A percentile compares a stretch with the other conserved stretches of the same genome.
phyloP scores from a whole-genome alignment of 2,329 filamentous ascomycete species.

The Aspergillus intermedius region DNA sequence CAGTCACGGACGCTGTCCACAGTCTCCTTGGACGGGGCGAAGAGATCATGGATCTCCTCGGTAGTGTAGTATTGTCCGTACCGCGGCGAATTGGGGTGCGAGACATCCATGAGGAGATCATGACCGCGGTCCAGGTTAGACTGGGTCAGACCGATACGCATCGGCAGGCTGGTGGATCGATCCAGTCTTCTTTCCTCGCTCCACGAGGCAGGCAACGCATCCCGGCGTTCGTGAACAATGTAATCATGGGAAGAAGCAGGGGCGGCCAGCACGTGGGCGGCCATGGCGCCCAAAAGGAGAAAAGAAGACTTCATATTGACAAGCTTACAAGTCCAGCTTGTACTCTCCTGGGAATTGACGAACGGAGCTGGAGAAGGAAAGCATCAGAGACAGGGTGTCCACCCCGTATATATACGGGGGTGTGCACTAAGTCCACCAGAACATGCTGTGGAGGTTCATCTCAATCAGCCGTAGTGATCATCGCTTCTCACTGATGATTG shows the following conservation, averaged over 20 bases:
- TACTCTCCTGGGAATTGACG: not conserved
- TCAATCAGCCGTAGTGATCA: too few species aligned
- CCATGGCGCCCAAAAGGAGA: constrained; percentile 16
- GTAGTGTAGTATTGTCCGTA: constrained; percentile 40
- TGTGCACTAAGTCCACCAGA: too few species aligned
- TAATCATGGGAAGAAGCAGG: constrained; percentile 16
- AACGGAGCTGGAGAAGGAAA: not conserved
- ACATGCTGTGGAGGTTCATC: too few species aligned
- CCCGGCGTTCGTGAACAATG: constrained; percentile 27
- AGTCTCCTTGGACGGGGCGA: constrained; percentile 38
- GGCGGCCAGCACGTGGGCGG: constrained; percentile 13
- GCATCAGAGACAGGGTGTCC: not conserved
- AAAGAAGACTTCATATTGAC: constrained; percentile 17
- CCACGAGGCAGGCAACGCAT: constrained; percentile 21
- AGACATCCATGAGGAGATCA: constrained; percentile 41
- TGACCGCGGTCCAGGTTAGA: constrained; percentile 40
- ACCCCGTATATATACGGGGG: not conserved
- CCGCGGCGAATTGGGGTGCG: constrained; percentile 35
- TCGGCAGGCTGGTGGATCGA: constrained; percentile 32
- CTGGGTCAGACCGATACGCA: constrained; percentile 44
- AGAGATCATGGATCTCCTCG: constrained; percentile 38
- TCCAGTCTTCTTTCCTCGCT: constrained; percentile 23
- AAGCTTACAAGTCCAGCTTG: not conserved
- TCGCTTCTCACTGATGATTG: too few species aligned
- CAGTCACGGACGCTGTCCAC: constrained; percentile 48